phyloP scores from a whole-genome alignment of 148 eudicot genomes.

The Rhododendron molle region DNA sequence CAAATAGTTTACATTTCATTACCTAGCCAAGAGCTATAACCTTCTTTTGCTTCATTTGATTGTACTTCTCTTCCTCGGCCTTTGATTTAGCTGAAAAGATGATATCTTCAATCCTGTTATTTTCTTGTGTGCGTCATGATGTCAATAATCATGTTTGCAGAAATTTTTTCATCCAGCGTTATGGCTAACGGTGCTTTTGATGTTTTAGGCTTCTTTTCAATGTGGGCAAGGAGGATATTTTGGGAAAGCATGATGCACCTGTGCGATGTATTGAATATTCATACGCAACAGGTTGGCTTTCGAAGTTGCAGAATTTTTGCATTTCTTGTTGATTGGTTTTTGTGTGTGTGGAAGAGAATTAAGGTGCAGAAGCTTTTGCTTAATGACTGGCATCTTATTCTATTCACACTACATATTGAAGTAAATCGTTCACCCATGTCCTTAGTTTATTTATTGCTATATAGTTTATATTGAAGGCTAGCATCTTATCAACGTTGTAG shows the following conservation, averaged over 20 bases:
- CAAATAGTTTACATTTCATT: neutral
- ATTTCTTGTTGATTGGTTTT: neutral
- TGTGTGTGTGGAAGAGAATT: neutral
- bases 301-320: neutral
- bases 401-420: neutral
- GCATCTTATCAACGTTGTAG: neutral
- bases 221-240: slow-evolving; percentile 73
- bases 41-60: neutral
- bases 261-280: slow-evolving; percentile 93
- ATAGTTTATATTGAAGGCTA: neutral
- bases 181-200: slow-evolving; percentile 1
- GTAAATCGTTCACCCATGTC: neutral
- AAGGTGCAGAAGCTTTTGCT: neutral
- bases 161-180: slow-evolving; percentile 2
- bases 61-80: neutral
- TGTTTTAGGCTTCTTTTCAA: slow-evolving; percentile 73
- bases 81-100: neutral
- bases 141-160: neutral
- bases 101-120: neutral
- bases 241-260: slow-evolving; percentile 87
- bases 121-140: neutral
- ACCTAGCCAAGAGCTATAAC: neutral
- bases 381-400: neutral
- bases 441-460: neutral
- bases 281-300: slow-evolving; percentile 64